Evolutionary conservation across 2,329 filamentous ascomycete species (phyloP).

Genomic region (Blastomyces parvus): DNA sequence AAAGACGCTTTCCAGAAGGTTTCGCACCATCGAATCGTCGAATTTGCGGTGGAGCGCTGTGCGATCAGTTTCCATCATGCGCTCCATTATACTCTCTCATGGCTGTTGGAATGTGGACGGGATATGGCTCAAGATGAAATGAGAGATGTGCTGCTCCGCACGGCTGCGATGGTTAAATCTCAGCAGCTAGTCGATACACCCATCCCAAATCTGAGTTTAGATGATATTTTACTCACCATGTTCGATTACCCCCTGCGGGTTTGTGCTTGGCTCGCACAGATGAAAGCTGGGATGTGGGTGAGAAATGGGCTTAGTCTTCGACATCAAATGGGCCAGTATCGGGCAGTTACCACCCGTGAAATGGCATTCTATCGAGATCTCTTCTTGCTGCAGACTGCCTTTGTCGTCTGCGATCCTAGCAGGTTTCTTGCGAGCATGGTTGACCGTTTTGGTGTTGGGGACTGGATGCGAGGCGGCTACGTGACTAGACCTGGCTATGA

Average conservation of each 20-base stretch:
- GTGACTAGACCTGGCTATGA: constrained; percentile 67
- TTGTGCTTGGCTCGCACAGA: constrained; percentile 93
- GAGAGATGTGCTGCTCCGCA: constrained; percentile 60
- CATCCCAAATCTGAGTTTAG: constrained; percentile 39
- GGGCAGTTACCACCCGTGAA: constrained; percentile 78
- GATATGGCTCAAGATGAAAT: constrained; percentile 60
- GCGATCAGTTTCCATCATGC: constrained; percentile 96
- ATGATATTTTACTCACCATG: constrained; percentile 74
- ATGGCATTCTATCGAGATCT: constrained; percentile 92
- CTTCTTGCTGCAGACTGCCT: constrained; percentile 80
- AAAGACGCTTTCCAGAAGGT: constrained; percentile 33
- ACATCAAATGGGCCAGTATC: constrained; percentile 90
- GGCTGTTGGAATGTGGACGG: constrained; percentile 85
- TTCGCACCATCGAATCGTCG: constrained; percentile 59
- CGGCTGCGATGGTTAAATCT: constrained; percentile 43
- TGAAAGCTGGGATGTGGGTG: constrained; percentile 98
- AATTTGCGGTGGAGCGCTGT: constrained; percentile 79
- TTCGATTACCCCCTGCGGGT: constrained; percentile 92
- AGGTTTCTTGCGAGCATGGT: constrained; percentile 80
- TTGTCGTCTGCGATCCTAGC: constrained; percentile 75
- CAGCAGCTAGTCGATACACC: constrained; percentile 55
- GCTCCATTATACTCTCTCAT: constrained; percentile 90
- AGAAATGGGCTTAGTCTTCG: constrained; percentile 91
- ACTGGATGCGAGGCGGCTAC: constrained; percentile 80
- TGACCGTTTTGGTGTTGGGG: constrained; percentile 79